Conservation (phyloP, 2,329 filamentous ascomycete species). For the Ceratocystis albifundus region DNA sequence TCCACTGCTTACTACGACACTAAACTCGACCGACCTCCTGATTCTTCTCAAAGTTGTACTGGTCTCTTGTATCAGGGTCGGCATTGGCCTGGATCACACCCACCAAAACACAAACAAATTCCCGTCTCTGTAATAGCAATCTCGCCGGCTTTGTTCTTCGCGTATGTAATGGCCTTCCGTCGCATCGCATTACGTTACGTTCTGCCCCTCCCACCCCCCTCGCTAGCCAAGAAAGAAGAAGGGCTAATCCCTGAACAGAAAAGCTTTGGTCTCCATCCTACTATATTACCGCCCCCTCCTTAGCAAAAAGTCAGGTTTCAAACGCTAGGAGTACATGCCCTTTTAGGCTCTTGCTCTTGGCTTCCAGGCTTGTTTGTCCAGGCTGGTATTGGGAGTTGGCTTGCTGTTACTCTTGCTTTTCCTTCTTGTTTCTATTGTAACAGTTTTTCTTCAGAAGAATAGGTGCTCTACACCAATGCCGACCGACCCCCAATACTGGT, state of each 20-base stretch:
- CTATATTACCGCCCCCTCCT: constrained; percentile 10
- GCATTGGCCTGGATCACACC: not conserved
- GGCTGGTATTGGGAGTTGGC: not conserved
- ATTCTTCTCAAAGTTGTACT: not conserved
- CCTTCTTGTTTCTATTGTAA: not conserved
- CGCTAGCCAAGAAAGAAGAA: not conserved
- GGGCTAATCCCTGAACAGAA: not conserved
- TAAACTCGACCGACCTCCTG: not conserved
- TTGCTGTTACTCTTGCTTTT: not conserved
- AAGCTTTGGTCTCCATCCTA: constrained; percentile 14
- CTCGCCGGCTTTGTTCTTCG: not conserved
- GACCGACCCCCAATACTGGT: too few species aligned
- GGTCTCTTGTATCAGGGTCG: not conserved
- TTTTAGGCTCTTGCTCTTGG: constrained; percentile 7
- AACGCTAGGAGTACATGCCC: constrained; percentile 10
- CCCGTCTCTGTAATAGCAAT: not conserved
- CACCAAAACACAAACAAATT: not conserved
- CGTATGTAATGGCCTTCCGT: not conserved
- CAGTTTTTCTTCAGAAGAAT: not conserved
- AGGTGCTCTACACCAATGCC: not conserved
- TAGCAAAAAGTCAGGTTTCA: constrained; percentile 8
- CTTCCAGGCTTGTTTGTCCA: not conserved
- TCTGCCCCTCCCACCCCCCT: not conserved
- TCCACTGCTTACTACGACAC: not conserved
- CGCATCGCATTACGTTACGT: not conserved